Base-by-base conservation (phyloP, 2,329 filamentous ascomycete genomes). In the Akanthomyces uredinophilus region DNA sequence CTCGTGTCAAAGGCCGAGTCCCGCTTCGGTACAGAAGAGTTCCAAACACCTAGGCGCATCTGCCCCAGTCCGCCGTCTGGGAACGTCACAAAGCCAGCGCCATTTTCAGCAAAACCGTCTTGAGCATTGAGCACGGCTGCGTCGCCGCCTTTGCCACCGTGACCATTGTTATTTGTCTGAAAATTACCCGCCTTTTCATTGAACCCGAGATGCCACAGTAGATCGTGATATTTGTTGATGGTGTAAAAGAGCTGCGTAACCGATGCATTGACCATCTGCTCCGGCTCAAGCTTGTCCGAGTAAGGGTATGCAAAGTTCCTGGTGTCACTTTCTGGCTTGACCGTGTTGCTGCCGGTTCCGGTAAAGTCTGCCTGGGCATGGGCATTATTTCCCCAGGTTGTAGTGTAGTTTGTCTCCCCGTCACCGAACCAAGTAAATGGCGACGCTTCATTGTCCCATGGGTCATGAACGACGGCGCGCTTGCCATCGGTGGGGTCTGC, bases 231-330 rank as follows among this genome's bases (percentile, higher is more conserved):
- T 39, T 74, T 77, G 74, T 87, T 86, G 39, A 78, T 75, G 0
- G 82, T 85, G 74, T 87, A 87, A 73, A 85, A 87, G 5, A 86
- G 77, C 71, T 87, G 84, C 0, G 82, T 79, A 57, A 83, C 74
- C 0, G 84, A 84, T 1, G 83, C 82, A 52, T 86, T 79, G 4
- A 74, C 71, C 69, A 86, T 87, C 1, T 64, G 65, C 20, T 68
- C 68, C 1, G 76, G 76, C 41, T 75, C 65, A 1, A 74, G 69
- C 51, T 65, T 67, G 1, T 71, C 66, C 18, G 72, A 70, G 69
- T 76, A 82, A n/a, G 71, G 66, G 66, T 80, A 83, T 66, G 78
- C 72, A 56, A 86, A 87, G 56, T 76, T 72, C 2, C 69, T 73
- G 18, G 80, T 80, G 50, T 74, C 73, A 2, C 37, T 61, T 63